phyloP scores from a whole-genome alignment of 306 rosid species.

The Ormosia emarginata region DNA sequence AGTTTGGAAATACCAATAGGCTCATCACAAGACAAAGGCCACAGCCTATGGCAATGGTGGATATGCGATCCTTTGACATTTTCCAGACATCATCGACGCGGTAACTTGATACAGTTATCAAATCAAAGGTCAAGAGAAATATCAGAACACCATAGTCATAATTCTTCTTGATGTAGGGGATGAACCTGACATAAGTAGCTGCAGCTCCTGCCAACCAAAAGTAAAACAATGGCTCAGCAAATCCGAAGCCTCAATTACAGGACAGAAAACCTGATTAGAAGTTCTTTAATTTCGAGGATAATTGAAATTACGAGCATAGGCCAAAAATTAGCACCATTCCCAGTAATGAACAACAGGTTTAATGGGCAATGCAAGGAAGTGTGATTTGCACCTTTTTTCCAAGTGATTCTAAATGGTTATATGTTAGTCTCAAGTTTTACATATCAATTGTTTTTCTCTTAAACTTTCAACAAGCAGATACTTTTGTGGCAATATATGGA shows the following conservation, averaged over 20 bases:
- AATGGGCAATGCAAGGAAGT: background rate
- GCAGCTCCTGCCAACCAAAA: conserved; percentile 60
- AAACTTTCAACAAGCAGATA: background rate
- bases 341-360: background rate
- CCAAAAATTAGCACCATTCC: background rate
- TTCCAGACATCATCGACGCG: conserved; percentile 51
- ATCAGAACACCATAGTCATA: conserved; percentile 82
- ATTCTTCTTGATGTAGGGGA: conserved; percentile 77
- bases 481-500: background rate
- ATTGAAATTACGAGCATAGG: background rate
- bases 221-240: background rate
- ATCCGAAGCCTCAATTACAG: background rate
- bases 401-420: background rate
- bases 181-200: conserved; percentile 80
- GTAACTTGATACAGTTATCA: conserved; percentile 82
- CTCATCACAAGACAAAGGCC: conserved; percentile 74
- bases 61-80: conserved; percentile 67
- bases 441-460: background rate
- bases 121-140: conserved; percentile 81
- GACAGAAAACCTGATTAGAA: background rate
- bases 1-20: conserved; percentile 72
- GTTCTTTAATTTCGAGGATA: background rate
- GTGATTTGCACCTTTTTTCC: background rate
- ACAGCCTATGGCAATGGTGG: conserved; percentile 77
- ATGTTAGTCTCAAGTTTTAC: background rate